Percentiles rank a stretch among this genome's conserved stretches.
Conservation (phyloP, 2,329 filamentous ascomycete species). For the Mycosphaerella sp. region DNA sequence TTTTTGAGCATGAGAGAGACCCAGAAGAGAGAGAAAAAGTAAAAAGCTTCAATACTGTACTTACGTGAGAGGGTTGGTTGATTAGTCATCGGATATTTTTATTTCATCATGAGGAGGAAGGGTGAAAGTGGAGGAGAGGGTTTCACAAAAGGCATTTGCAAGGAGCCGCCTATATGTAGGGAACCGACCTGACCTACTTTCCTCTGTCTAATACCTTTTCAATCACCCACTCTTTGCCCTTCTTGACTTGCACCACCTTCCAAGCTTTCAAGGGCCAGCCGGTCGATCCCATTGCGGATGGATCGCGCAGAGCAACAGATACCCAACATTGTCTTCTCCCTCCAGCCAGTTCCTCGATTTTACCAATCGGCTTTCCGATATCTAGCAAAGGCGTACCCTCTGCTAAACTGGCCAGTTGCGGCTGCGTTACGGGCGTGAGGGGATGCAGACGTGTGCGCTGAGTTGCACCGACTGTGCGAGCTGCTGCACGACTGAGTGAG, state of each 20-base stretch:
- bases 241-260: conserved; percentile 74
- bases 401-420: conserved; percentile 70
- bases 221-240: conserved; percentile 67
- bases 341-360: conserved; percentile 51
- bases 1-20: no score
- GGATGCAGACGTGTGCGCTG: conserved; percentile 83
- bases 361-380: conserved; percentile 88
- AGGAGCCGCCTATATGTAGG: not conserved
- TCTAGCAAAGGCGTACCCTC: conserved; percentile 77
- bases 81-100: no score
- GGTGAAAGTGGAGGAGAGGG: no score
- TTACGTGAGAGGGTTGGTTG: no score
- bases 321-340: conserved; percentile 66
- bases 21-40: no score
- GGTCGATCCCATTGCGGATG: conserved; percentile 7
- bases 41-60: no score
- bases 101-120: no score
- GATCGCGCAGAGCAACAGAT: conserved; percentile 58
- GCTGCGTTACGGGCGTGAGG: conserved; percentile 68
- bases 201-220: conserved; percentile 44
- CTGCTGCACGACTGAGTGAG: conserved; percentile 65
- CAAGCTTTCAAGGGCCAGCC: conserved; percentile 58
- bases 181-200: not conserved
- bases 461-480: conserved; percentile 38
- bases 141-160: not conserved